Evolutionary conservation across 768 basidiomycete genomes (phyloP).

Genomic region (Hypholoma fasciculare): DNA sequence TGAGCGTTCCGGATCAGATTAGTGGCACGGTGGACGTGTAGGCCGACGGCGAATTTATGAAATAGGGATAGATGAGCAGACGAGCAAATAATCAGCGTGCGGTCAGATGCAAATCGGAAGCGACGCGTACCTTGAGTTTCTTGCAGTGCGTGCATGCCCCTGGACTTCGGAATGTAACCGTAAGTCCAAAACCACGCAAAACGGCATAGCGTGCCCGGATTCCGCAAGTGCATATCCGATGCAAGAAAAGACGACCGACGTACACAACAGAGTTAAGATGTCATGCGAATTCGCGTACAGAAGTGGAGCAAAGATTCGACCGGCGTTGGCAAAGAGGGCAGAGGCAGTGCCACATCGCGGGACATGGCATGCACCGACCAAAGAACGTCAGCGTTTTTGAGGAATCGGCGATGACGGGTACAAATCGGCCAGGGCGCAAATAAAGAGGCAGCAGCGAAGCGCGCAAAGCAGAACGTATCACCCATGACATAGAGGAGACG

Average conservation of each 20-base stretch:
- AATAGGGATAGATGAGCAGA: background rate
- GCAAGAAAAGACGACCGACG: background rate
- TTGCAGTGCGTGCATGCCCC: constrained; percentile 89
- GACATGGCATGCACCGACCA: constrained; percentile 6
- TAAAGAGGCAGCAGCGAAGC: background rate
- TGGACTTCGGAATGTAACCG: constrained; percentile 42
- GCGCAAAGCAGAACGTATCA: background rate
- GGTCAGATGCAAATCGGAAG: constrained; percentile 5
- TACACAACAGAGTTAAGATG: constrained; percentile 7
- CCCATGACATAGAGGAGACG: background rate
- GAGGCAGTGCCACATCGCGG: constrained; percentile 19
- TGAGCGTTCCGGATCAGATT: constrained; percentile 9
- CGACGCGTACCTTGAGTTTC: constrained; percentile 70
- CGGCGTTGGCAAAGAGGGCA: constrained; percentile 5
- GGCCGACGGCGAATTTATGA: background rate
- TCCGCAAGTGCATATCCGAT: background rate
- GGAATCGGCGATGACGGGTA: no score
- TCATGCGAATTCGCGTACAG: background rate
- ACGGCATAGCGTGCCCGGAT: no score
- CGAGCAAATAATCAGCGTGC: background rate
- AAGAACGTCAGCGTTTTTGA: background rate
- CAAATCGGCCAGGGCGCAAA: no score
- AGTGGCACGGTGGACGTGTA: background rate
- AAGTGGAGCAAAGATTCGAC: constrained; percentile 4
- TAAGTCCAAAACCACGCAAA: background rate